phyloP scores from a whole-genome alignment of 768 basidiomycete genomes.

The Phlebiopsis gigantea region DNA sequence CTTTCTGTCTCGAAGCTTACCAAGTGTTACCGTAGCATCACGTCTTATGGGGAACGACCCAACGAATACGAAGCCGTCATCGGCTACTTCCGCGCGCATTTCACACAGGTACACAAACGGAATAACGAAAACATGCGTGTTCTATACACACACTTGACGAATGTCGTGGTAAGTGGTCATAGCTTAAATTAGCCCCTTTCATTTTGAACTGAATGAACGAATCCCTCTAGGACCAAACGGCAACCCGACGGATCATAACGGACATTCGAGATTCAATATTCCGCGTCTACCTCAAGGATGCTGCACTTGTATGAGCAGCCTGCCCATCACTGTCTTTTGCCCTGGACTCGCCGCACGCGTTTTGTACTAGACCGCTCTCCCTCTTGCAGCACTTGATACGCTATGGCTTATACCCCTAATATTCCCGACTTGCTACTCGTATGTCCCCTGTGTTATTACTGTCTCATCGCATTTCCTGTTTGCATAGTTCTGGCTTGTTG shows the following conservation, averaged over 20 bases:
- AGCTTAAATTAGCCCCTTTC: not conserved
- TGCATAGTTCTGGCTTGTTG: not conserved
- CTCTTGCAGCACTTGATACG: not conserved
- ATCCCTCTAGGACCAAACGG: slow-evolving; percentile 83
- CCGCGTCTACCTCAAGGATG: slow-evolving; percentile 31
- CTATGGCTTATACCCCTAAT: slow-evolving; percentile 3
- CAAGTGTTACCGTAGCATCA: slow-evolving; percentile 45
- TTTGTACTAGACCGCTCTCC: not conserved
- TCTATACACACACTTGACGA: slow-evolving; percentile 72
- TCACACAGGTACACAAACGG: slow-evolving; percentile 66
- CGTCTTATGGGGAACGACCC: slow-evolving; percentile 67
- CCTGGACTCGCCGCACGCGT: not conserved
- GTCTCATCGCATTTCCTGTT: not conserved
- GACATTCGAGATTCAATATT: slow-evolving; percentile 43
- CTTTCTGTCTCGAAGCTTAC: not conserved
- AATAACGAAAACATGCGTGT: slow-evolving; percentile 54
- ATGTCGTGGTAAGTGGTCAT: slow-evolving; percentile 56
- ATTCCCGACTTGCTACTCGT: not conserved
- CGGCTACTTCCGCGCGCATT: slow-evolving; percentile 82
- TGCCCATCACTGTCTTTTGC: not conserved
- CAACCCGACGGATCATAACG: slow-evolving; percentile 78
- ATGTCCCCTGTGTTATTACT: not conserved
- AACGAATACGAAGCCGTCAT: slow-evolving; percentile 69
- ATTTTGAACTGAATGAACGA: too few species aligned
- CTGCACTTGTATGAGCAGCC: slow-evolving; percentile 28